Evolutionary conservation across 805 yeast genomes (phyloP).

Genomic region (Diddensiella caesifluorescens): DNA sequence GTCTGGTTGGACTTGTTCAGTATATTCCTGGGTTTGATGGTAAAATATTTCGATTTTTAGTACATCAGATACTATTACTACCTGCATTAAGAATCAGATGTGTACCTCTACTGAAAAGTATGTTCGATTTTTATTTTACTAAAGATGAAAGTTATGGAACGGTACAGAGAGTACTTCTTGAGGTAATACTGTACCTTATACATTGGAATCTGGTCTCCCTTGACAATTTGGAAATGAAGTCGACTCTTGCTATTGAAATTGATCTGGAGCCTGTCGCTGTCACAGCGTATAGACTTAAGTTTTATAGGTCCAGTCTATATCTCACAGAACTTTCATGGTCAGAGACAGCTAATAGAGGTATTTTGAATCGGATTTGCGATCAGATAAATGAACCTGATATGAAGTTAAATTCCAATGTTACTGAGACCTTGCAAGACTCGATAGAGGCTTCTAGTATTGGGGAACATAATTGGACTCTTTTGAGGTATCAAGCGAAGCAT

Average conservation of each 20-base stretch:
- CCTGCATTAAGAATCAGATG: too few species aligned
- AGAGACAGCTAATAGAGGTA: slow-evolving; percentile 13
- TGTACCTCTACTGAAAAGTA: too few species aligned
- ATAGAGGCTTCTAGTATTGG: slow-evolving; percentile 29
- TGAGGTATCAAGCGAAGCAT: slow-evolving; percentile 52
- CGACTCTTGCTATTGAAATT: slow-evolving; percentile 22
- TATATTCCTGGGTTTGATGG: slow-evolving; percentile 1
- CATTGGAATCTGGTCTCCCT: slow-evolving; percentile 1
- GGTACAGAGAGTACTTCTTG: slow-evolving; percentile 14
- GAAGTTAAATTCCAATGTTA: slow-evolving; percentile 57
- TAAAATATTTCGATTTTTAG: slow-evolving; percentile 8
- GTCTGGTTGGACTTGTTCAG: not conserved
- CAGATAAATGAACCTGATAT: slow-evolving; percentile 59
- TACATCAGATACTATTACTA: slow-evolving; percentile 8
- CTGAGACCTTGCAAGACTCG: slow-evolving; percentile 50
- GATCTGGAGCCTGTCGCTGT: slow-evolving; percentile 18
- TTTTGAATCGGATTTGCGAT: slow-evolving; percentile 38
- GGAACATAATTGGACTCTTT: slow-evolving; percentile 35
- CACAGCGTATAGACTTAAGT: slow-evolving; percentile 24
- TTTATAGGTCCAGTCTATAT: slow-evolving; percentile 31
- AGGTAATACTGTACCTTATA: slow-evolving; percentile 16
- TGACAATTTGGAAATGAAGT: slow-evolving; percentile 13
- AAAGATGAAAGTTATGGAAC: too few species aligned
- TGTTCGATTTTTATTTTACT: too few species aligned
- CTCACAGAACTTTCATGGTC: slow-evolving; percentile 30